A percentile compares a stretch with the other conserved stretches of the same genome.
Evolutionary conservation across 192 early-diverging fungal species (phyloP).

Genomic region (Globomyces pollinis-pini): DNA sequence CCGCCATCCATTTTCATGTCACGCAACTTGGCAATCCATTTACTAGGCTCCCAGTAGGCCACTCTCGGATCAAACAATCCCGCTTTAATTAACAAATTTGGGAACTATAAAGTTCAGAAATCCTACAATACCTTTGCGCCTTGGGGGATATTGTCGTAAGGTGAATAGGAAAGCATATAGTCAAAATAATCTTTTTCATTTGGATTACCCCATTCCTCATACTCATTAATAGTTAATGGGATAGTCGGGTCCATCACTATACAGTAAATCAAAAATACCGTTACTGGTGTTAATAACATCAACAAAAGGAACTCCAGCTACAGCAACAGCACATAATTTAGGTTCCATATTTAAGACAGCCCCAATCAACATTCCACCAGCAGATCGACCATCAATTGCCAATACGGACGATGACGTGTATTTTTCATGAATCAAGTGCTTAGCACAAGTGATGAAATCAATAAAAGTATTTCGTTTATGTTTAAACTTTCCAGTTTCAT

Average conservation of each 20-base stretch:
- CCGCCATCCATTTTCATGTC: constrained; percentile 14
- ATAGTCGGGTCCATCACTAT: constrained; percentile 36
- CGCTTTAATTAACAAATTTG: constrained; percentile 47
- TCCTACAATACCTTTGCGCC: constrained; percentile 11
- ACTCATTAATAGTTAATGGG: constrained; percentile 39
- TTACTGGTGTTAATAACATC: constrained; percentile 37
- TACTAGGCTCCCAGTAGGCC: constrained; percentile 77
- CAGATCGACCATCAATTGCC: constrained; percentile 37
- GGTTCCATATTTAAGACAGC: constrained; percentile 35
- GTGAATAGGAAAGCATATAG: constrained; percentile 41
- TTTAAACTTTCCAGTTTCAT: constrained; percentile 43
- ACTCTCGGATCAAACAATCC: constrained; percentile 87
- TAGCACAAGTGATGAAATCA: constrained; percentile 38
- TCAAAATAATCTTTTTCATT: constrained; percentile 43
- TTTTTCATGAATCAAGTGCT: constrained; percentile 27
- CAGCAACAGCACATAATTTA: constrained; percentile 26
- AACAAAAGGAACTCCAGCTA: constrained; percentile 44
- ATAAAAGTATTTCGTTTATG: constrained; percentile 44
- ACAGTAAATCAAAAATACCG: background rate
- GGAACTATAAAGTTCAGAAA: constrained; percentile 25
- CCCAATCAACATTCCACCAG: constrained; percentile 43
- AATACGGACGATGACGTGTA: constrained; percentile 22
- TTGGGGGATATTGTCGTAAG: constrained; percentile 40
- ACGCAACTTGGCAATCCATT: constrained; percentile 79
- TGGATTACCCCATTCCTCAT: constrained; percentile 50